Evolutionary conservation across 129 eudicot genomes (phyloP), one percentile per base, ranked within the genome.

Genomic region (Lactuca saligna): DNA sequence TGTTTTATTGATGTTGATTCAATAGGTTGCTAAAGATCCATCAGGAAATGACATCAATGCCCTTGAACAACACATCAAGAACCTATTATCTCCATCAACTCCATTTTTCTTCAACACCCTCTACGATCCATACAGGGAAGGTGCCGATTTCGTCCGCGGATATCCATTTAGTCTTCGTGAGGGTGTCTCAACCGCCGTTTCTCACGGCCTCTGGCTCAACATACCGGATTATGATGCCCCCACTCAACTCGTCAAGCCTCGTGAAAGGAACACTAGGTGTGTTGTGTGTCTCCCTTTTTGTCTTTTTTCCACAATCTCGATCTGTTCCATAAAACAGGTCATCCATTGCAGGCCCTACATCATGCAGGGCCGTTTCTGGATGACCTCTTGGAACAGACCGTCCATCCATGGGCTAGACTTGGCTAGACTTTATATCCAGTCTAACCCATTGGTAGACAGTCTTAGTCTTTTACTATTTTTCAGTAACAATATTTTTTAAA

Each of bases 101-200:
- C 90, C 90, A 20, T 65, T 66, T 42, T 85, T 85, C 79, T 85
- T 85, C 90, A 85, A 85, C 85, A 85, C 90, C 54, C 81, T 85
- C 7, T 85, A 85, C 44, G 87, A 85, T 31, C 90, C 90, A 13
- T 85, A 78, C 37, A 75, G 82, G 11, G 90, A 85, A 14, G 90
- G 90, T 60, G 84, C 90, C 3, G 90, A 85, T 64, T 85, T 85
- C 8, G 90, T 85, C 15, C 90, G 90, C 61, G 90, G 90, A 10
- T 85, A 85, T 75, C 90, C 90, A 0, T 85, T 85, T 50, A 85
- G 90, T 62, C 82, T 82, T 11, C 90, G 90, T 46, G 90, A 82
- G 76, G 90, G 90, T 34, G 89, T 75, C 55, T 72, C 84, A 5
- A 84, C 89, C 8, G 83, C 83, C 29, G 86, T 84, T 65, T 84